Percentiles rank a stretch among this genome's conserved stretches.
These are phyloP conservation scores for Lactarius quietus DNA, from an alignment of 768 basidiomycete species.

Conservation along the genomic window DNA sequence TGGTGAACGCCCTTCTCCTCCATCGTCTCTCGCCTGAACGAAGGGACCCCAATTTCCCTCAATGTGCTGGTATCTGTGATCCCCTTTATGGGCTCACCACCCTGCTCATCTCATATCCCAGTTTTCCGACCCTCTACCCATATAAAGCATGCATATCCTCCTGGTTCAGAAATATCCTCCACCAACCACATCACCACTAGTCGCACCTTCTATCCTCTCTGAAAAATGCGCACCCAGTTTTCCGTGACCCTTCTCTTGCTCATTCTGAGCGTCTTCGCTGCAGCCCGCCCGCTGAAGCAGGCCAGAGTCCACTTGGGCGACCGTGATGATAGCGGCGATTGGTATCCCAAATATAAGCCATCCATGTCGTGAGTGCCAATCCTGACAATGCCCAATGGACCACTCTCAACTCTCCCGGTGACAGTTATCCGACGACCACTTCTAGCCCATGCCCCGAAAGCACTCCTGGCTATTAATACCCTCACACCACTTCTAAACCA, in stretches of 20 bases:
- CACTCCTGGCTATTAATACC: no score
- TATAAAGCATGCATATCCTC: no score
- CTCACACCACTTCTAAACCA: no score
- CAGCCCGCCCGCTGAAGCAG: constrained; percentile 31
- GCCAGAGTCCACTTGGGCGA: constrained; percentile 29
- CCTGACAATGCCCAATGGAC: neutral
- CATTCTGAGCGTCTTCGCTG: constrained; percentile 8
- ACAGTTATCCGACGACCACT: neutral
- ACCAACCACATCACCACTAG: no score
- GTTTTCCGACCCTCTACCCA: neutral
- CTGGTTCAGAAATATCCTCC: no score
- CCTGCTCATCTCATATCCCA: neutral
- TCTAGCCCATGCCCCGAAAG: no score
- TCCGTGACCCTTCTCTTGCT: constrained; percentile 12
- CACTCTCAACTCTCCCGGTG: neutral
- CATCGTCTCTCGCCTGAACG: neutral
- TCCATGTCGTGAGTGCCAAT: neutral
- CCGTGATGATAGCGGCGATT: neutral
- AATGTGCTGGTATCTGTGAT: neutral
- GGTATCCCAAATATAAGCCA: neutral
- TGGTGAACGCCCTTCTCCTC: no score
- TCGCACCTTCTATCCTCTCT: no score
- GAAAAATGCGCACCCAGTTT: neutral
- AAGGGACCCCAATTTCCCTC: neutral
- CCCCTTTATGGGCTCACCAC: neutral